Base-by-base conservation (phyloP, 2,329 filamentous ascomycete species). In the Trichoderma atrobrunneum region DNA sequence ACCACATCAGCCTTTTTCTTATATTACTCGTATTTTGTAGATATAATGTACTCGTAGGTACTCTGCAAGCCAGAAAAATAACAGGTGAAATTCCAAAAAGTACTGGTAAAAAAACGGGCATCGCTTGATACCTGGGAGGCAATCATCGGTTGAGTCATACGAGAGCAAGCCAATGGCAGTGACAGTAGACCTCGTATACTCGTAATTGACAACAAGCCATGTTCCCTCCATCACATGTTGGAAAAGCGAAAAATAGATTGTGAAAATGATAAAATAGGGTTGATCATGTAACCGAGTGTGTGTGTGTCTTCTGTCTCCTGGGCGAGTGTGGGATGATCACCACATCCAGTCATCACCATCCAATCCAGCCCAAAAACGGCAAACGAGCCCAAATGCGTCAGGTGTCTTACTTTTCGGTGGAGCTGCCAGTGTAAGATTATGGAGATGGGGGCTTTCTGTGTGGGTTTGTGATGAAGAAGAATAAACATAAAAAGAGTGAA, bases 291-390 rank as follows among this genome's bases (percentile, higher is more conserved):
- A 18, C 26, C 34, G 28, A 43, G 34, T n/a, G 26, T 26, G 26
- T 7, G 43, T 43, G 26, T 43, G 24, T 26, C n/a, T 43, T 43
- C 54, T n/a, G 32, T 28, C 63, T 10, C n/a, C 39, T 43, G 43
- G 51, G 63, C n/a, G 30, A 7, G n/a, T 32, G 63, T 66, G 48
- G 63, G 32, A 66, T 66, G 63, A 57, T 39, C 48, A 66, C 56
- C 48, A 56, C 43, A 66, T 66, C 63, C 14, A 66, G 63, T 39
- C 63, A 66, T 56, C 43, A 10, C 62, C 62, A 34, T 66, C 63
- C 26, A n/a, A 26, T 18, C 11, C 63, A 66, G 48, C 63, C 62
- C 62, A 8, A 48, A 65, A 18, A 43, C 62, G 62, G 62, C 10
- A 34, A 21, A 61, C 10, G 59, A 39, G 57, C 34, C 56, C 57